Base-by-base conservation (phyloP, 2,329 filamentous ascomycete species). In the Claviceps spartinae region DNA sequence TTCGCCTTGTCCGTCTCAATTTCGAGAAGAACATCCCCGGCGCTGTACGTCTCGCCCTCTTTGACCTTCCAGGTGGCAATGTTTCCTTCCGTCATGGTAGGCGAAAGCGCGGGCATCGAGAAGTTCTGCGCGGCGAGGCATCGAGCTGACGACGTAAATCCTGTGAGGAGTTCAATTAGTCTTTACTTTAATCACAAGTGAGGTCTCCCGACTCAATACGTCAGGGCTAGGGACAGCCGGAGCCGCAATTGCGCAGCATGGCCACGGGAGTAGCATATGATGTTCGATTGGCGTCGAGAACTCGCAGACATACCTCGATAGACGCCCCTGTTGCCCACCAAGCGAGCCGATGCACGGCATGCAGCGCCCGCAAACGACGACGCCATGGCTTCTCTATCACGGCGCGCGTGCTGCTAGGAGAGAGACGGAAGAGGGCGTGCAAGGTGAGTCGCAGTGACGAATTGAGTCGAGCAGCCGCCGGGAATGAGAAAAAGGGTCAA, bases 1-100 rank as follows among this genome's bases (percentile, higher is more conserved):
- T 87, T 87, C 52, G 88, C 88, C 76, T 95, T 95, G 69, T 95
- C 88, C 54, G 88, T 95, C 72, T 95, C 88, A 65, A 95, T 93
- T 70, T 95, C 88, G 54, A 95, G 81, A 49, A 95, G 76, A 36
- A 95, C 87, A 67, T 95, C 88, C 59, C 88, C 88, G 53, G 88
- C 85, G 48, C 79, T 75, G 68, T 88, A 95, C 49, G 80, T 77
- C 60, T 93, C 86, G 65, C 88, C 88, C 72, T 94, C 88, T 69
- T 91, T 91, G 62, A 94, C 78, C 67, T 82, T 85, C 88, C 88
- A 95, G 55, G 70, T 79, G 47, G 86, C 79, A 63, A 95, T 94
- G 69, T 88, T 93, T 55, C 88, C 88, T 70, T 95, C 88, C 56
- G 88, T 95, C 88, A 95, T 95, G 53, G 88, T 95, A 52, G 88